phyloP scores from a whole-genome alignment of 768 basidiomycete genomes.

The Calocybe cyanea region DNA sequence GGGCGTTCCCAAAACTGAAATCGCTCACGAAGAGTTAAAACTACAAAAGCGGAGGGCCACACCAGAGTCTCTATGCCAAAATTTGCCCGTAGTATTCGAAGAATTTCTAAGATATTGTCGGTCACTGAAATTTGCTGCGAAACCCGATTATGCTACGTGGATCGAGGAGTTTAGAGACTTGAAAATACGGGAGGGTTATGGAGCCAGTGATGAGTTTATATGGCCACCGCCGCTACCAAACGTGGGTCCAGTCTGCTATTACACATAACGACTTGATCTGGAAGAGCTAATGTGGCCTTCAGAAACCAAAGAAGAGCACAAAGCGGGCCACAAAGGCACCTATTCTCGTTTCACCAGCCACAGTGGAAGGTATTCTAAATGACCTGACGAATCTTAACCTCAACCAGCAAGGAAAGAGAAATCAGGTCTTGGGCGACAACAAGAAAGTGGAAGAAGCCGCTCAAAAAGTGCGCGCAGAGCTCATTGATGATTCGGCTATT shows the following conservation, averaged over 20 bases:
- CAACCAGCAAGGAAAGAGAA: slow-evolving; percentile 30
- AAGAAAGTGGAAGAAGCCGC: slow-evolving; percentile 41
- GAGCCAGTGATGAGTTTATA: slow-evolving; percentile 55
- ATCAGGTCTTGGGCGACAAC: slow-evolving; percentile 43
- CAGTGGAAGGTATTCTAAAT: slow-evolving; percentile 54
- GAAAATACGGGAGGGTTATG: slow-evolving; percentile 57
- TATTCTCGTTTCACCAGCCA: slow-evolving; percentile 28
- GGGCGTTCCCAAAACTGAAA: slow-evolving; percentile 70
- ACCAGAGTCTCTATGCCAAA: slow-evolving; percentile 65
- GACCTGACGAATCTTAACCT: slow-evolving; percentile 59
- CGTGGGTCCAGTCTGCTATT: slow-evolving; percentile 19
- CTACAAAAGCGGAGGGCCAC: slow-evolving; percentile 57
- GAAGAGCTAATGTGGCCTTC: slow-evolving; percentile 1
- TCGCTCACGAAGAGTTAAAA: slow-evolving; percentile 59
- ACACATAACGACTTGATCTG: slow-evolving; percentile 19
- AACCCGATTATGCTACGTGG: slow-evolving; percentile 68
- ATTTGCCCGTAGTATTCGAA: slow-evolving; percentile 69
- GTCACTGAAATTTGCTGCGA: slow-evolving; percentile 61
- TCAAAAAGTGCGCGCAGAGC: slow-evolving; percentile 29
- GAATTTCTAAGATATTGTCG: slow-evolving; percentile 74
- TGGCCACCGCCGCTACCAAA: slow-evolving; percentile 62
- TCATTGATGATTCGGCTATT: slow-evolving; percentile 15
- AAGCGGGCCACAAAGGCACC: slow-evolving; percentile 34
- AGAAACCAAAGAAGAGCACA: slow-evolving; percentile 21
- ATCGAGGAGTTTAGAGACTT: slow-evolving; percentile 59